phyloP scores from a whole-genome alignment of 2,329 filamentous ascomycete species.

The Trichoderma lentiforme region DNA sequence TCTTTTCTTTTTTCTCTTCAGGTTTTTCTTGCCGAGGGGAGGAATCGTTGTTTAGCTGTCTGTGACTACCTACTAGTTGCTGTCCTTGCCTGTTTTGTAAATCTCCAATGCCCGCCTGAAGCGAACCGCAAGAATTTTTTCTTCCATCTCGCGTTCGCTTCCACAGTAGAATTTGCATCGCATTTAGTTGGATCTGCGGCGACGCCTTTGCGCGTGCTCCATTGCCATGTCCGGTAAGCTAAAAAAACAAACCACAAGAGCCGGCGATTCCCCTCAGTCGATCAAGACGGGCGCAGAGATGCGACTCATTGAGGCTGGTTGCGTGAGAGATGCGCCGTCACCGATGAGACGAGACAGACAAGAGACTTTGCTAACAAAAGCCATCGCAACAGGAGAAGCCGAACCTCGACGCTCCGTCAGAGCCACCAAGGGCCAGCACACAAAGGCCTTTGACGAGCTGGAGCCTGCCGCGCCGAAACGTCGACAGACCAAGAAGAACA shows the following conservation, averaged over 20 bases:
- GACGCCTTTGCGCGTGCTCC: conserved; percentile 16
- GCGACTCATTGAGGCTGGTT: neutral
- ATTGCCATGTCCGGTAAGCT: conserved; percentile 37
- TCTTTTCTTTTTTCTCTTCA: neutral
- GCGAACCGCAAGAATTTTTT: conserved; percentile 10
- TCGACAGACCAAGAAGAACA: conserved; percentile 48
- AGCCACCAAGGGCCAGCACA: conserved; percentile 94
- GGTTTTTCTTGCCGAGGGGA: neutral
- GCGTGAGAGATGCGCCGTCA: conserved; percentile 24
- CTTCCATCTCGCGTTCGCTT: conserved; percentile 7
- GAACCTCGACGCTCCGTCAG: conserved; percentile 93
- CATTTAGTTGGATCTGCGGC: conserved; percentile 6
- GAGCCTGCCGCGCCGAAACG: conserved; percentile 58
- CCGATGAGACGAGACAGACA: neutral
- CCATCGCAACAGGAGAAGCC: conserved; percentile 40
- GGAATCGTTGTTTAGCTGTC: conserved; percentile 12
- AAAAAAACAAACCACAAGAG: neutral
- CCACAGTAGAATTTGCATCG: conserved; percentile 13
- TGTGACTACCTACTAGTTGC: conserved; percentile 17
- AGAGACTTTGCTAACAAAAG: conserved; percentile 1
- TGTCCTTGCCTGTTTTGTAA: conserved; percentile 9
- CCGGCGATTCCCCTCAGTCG: conserved; percentile 9
- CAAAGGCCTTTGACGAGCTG: conserved; percentile 77
- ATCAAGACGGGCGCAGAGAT: neutral
- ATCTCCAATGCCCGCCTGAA: conserved; percentile 15